phyloP scores from a whole-genome alignment of 78 protist genomes.

The Andalucia godoyi region DNA sequence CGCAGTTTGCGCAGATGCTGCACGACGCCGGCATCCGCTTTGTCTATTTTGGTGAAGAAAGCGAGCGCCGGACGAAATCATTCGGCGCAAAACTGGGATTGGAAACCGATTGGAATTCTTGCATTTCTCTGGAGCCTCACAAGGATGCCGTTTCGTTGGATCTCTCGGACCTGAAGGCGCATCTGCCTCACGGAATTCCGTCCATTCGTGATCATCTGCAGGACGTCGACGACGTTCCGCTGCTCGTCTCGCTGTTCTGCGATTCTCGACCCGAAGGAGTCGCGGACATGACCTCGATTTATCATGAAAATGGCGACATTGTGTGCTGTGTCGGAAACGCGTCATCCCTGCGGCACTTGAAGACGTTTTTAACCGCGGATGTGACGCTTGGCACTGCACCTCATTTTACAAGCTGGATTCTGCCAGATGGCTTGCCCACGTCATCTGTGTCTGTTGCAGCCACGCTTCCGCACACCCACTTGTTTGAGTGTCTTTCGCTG shows the following conservation, averaged over 20 bases:
- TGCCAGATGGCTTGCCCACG: too few relatives aligned
- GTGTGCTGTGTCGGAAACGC: slow-evolving; percentile 49
- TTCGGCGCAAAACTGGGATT: slow-evolving; percentile 45
- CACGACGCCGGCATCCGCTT: slow-evolving; percentile 41
- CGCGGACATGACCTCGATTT: slow-evolving; percentile 35
- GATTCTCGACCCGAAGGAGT: slow-evolving; percentile 16
- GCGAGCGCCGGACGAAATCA: slow-evolving; percentile 16
- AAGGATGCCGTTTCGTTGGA: slow-evolving; percentile 4
- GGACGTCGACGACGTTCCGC: slow-evolving; percentile 46
- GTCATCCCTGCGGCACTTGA: too few relatives aligned
- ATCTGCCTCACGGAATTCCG: slow-evolving; percentile 43
- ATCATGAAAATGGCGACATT: slow-evolving; percentile 54
- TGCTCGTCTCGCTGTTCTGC: slow-evolving; percentile 52
- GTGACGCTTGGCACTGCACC: too few relatives aligned
- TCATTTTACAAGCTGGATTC: too few relatives aligned
- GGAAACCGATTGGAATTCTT: slow-evolving; percentile 63
- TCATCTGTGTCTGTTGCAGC: too few relatives aligned
- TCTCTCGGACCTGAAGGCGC: slow-evolving; percentile 33
- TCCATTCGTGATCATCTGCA: slow-evolving; percentile 31
- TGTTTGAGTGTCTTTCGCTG: too few relatives aligned
- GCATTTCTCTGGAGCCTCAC: slow-evolving; percentile 34
- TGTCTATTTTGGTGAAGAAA: slow-evolving; percentile 24
- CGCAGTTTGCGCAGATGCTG: neutral
- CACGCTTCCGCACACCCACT: too few relatives aligned
- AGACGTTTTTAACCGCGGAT: too few relatives aligned